Base-by-base conservation (phyloP, 371 early-diverging fungal species). In the Nematocida parisii region DNA sequence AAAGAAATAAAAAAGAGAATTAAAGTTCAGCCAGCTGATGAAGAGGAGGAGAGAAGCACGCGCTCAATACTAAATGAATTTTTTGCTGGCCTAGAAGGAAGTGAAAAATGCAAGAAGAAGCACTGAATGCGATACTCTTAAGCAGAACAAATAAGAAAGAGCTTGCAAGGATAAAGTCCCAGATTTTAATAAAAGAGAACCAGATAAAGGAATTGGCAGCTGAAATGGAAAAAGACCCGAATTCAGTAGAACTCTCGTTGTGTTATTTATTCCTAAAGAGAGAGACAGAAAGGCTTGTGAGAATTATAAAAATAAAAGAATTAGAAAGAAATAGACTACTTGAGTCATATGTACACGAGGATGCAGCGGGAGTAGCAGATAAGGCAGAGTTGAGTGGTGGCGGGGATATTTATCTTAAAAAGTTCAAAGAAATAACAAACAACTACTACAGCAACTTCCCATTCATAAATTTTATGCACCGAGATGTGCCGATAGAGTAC, bases 31-130 rank as follows among this genome's bases (percentile, higher is more conserved):
- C 5, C 22, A 33, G 22, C 22, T 1, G 39, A 39, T 7, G 46
- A 50, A 66, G 60, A 9, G 22, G 46, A 50, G 45, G 62, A 0
- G 24, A 67, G 15, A 20, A 62, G 72, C 20, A 73, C 73, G 22
- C 18, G 1, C 9, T 18, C 24, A 39, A 7, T 75, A 56, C 74
- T 75, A 67, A 54, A 55, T 68, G 67, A 75, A 66, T 75, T 67
- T 75, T 75, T 75, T 75, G 15, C 15, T 7, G 13, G 18, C 15
- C 52, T 50, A 50, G 52, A 50, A 50, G 52, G 52, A 50, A 50
- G 7, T 67, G 44, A 45, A 70, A 33, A 55, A 75, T 75, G 75
- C 74, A 67, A n/a, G 75, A 75, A 33, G 75, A 75, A 20, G 20
- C 5, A 6, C 33, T 64, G 42, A 75, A 75, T 57, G 46, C 58